Conservation (phyloP, 495 filamentous ascomycete species). For the Penicillium silybi region DNA sequence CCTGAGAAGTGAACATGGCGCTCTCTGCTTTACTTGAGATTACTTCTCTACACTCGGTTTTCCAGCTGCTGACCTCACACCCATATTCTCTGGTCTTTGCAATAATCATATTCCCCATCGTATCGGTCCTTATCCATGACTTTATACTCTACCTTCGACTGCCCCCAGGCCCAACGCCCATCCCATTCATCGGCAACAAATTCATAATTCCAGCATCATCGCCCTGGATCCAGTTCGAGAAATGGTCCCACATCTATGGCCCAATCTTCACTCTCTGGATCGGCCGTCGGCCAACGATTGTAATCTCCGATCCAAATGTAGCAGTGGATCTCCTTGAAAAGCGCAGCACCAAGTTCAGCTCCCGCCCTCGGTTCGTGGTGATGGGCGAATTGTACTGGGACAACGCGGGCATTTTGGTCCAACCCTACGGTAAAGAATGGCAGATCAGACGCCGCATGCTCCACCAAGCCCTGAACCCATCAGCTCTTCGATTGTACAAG, state of each 20-base stretch:
- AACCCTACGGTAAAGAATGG: constrained; percentile 46
- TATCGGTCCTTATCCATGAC: constrained; percentile 7
- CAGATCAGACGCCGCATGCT: constrained; percentile 35
- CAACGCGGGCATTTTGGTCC: constrained; percentile 47
- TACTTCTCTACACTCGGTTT: neutral
- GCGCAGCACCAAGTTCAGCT: constrained; percentile 49
- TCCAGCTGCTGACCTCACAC: neutral
- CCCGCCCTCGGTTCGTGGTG: constrained; percentile 51
- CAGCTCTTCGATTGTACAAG: constrained; percentile 46
- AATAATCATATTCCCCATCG: neutral
- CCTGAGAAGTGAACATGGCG: neutral
- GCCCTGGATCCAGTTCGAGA: constrained; percentile 60
- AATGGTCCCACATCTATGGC: constrained; percentile 51
- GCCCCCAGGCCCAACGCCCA: constrained; percentile 9
- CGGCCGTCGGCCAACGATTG: constrained; percentile 58
- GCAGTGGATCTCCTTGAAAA: constrained; percentile 57
- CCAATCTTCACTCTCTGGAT: constrained; percentile 62
- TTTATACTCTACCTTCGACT: constrained; percentile 10
- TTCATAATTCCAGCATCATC: constrained; percentile 45
- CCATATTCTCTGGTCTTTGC: neutral
- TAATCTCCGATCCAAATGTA: constrained; percentile 58
- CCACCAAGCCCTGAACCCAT: constrained; percentile 40
- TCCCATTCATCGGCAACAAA: constrained; percentile 46
- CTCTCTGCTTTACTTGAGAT: neutral
- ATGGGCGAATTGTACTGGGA: constrained; percentile 50